Percentiles rank a stretch among this genome's conserved stretches.
These are phyloP conservation scores for Talaromyces nanjingensis DNA, from an alignment of 495 filamentous ascomycete genomes.

Conservation along the genomic window DNA sequence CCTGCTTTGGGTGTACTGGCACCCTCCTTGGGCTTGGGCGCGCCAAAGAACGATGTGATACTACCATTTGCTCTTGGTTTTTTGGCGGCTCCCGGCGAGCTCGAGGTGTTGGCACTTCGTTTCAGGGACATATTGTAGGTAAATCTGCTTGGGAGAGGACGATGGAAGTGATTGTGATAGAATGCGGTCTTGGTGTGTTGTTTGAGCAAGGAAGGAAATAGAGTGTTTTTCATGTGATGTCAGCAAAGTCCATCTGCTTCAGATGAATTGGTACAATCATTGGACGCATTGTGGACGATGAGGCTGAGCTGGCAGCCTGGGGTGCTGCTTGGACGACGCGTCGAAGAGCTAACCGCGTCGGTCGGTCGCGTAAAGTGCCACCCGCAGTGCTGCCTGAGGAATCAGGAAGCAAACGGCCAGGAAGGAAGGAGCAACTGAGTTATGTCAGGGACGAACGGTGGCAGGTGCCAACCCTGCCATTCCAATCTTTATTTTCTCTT, in stretches of 20 bases:
- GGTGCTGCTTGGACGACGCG: no score
- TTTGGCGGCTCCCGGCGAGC: slow-evolving; percentile 16
- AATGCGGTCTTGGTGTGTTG: not conserved
- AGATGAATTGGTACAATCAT: not conserved
- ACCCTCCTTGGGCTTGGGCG: slow-evolving; percentile 39
- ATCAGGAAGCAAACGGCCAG: not conserved
- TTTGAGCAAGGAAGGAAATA: not conserved
- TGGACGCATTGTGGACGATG: not conserved
- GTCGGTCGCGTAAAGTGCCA: not conserved
- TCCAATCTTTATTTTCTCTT: not conserved
- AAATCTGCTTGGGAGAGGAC: not conserved
- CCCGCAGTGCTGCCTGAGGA: not conserved
- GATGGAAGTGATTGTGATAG: not conserved
- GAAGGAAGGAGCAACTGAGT: not conserved
- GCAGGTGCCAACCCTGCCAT: slow-evolving; percentile 1
- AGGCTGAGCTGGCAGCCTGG: not conserved
- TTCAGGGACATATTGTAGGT: slow-evolving; percentile 1
- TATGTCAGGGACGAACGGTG: not conserved
- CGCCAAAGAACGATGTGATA: slow-evolving; percentile 62
- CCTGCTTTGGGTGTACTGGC: slow-evolving; percentile 21
- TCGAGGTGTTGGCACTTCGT: not conserved
- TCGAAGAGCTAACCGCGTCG: slow-evolving; percentile 1
- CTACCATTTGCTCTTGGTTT: slow-evolving; percentile 64
- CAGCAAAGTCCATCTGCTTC: not conserved
- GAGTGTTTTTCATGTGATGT: not conserved